Percentiles rank a stretch among this genome's conserved stretches.
Evolutionary conservation across 768 basidiomycete species (phyloP).

Genomic region (Xanthoconium stramineum): DNA sequence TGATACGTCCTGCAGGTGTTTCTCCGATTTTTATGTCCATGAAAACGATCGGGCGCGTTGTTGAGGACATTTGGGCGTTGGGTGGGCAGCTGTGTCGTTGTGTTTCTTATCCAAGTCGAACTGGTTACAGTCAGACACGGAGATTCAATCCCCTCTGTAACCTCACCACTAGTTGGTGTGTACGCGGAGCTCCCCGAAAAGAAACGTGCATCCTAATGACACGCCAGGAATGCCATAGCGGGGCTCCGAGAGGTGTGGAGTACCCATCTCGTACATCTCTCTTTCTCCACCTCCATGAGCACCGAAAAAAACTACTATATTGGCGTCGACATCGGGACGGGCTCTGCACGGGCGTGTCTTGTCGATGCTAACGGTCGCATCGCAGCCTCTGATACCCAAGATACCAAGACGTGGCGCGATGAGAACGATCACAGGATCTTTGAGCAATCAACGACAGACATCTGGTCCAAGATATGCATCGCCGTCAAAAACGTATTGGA

Average conservation of each 20-base stretch:
- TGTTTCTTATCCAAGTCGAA: background rate
- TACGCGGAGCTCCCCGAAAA: constrained; percentile 3
- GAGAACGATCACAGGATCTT: constrained; percentile 86
- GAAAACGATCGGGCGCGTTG: constrained; percentile 84
- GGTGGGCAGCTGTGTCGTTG: background rate
- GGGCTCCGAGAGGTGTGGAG: constrained; percentile 11
- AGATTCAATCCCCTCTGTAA: background rate
- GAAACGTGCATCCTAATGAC: background rate
- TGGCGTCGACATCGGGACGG: constrained; percentile 87
- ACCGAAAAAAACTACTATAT: constrained; percentile 51
- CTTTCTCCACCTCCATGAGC: constrained; percentile 32
- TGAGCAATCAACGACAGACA: constrained; percentile 90
- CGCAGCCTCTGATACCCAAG: constrained; percentile 74
- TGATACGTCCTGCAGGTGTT: constrained; percentile 90
- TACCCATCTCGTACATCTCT: constrained; percentile 3
- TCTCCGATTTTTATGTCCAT: constrained; percentile 98
- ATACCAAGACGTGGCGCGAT: constrained; percentile 86
- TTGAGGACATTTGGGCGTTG: constrained; percentile 37
- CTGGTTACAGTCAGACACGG: background rate
- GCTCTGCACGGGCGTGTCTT: constrained; percentile 86
- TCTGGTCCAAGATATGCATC: constrained; percentile 70
- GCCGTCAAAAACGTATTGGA: constrained; percentile 63
- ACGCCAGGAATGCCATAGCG: background rate
- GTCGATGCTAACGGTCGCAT: constrained; percentile 66
- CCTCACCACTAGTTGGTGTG: background rate